Base-by-base conservation (phyloP, 2,329 filamentous ascomycete genomes). In the Didymella segeticola region DNA sequence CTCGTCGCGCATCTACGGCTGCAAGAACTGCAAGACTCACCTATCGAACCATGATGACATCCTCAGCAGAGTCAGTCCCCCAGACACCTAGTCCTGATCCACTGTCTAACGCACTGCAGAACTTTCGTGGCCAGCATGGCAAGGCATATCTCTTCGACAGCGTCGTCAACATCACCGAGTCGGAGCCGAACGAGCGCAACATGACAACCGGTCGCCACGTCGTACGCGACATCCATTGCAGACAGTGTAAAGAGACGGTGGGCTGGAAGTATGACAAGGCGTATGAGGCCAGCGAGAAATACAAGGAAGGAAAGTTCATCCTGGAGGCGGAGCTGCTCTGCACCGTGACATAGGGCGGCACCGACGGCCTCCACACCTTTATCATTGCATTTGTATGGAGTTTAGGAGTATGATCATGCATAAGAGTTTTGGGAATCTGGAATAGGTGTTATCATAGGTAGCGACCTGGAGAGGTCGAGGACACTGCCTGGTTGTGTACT, bases 181-280 rank as follows among this genome's bases (percentile, higher is more conserved):
- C 89, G 64, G 90, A 96, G 57, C 85, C 93, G n/a, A 88, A 85
- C 72, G 95, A 99, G 79, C 91, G 95, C 62, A 96, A 89, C 79
- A 99, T 99, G 95, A 99, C 95, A 12, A 99, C 95, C 1, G 95
- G 95, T 47, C 86, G 90, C 48, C 95, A 99, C 77, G 83, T 98
- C 51, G 95, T 99, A 41, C 88, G 95, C 53, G 95, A 99, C 74
- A 97, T 99, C 68, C 82, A 82, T 53, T 99, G 95, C 80, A 85
- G 89, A 53, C 90, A 96, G 76, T 99, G 95, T 83, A 89, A 89
- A 72, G 89, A 93, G 75, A 89, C 89, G 25, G 95, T 99, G 47
- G 95, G 95, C 29, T 99, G 95, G 95, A 98, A 96, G 76, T 99
- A 99, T 75, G 95, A 99, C 77, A 96, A 96, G 79, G 95, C 95